These are phyloP conservation scores for Cnidoscolus chayamansa DNA, from an alignment of 441 rosid species.

Conservation along the genomic window DNA sequence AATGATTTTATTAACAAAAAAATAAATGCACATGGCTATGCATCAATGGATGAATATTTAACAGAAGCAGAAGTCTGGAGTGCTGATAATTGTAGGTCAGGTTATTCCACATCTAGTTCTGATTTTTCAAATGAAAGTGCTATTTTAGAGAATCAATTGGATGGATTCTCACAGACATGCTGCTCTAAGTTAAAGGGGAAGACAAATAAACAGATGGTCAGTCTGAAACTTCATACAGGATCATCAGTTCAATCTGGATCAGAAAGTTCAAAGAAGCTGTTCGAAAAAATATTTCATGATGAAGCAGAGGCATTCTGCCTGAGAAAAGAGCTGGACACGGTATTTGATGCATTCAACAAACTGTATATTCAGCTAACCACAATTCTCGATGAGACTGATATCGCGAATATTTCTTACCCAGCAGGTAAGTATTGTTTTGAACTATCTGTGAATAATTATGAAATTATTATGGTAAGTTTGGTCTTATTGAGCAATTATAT, in stretches of 20 bases:
- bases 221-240: constrained; percentile 28
- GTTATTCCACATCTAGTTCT: constrained; percentile 53
- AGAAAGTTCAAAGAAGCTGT: constrained; percentile 14
- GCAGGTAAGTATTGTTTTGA: constrained; percentile 44
- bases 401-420: constrained; percentile 22
- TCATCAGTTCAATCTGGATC: constrained; percentile 26
- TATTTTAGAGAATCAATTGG: constrained; percentile 26
- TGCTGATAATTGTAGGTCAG: constrained; percentile 52
- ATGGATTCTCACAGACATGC: constrained; percentile 22
- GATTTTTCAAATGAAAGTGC: constrained; percentile 43
- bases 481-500: constrained; percentile 26
- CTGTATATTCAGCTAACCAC: constrained; percentile 33
- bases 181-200: constrained; percentile 18
- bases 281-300: constrained; percentile 18
- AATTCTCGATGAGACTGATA: constrained; percentile 29
- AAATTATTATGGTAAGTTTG: constrained; percentile 15
- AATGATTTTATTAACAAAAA: constrained; percentile 35
- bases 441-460: constrained; percentile 20
- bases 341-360: constrained; percentile 41
- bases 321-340: constrained; percentile 47
- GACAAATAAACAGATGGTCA: constrained; percentile 24
- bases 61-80: constrained; percentile 47
- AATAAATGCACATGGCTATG: constrained; percentile 25
- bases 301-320: constrained; percentile 30
- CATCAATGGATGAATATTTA: constrained; percentile 35